Evolutionary conservation across 1,284 basidiomycete genomes (phyloP), one percentile per base, ranked within the genome.

Genomic region (Phellinidium pouzarii): DNA sequence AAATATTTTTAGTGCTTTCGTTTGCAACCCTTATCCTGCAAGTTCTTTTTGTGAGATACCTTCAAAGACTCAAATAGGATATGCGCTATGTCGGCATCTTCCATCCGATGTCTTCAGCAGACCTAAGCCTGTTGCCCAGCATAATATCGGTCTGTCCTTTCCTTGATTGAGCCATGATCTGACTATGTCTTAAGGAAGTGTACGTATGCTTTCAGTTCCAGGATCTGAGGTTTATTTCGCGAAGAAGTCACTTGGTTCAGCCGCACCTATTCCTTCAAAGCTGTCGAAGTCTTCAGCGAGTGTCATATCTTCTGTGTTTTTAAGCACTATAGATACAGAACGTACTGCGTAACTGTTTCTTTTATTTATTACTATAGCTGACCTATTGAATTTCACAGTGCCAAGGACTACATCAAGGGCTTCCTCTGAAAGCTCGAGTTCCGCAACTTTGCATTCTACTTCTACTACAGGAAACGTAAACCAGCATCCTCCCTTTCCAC

Each of bases 71-170:
- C 65, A 59, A 46, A 84, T 79, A 0, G 74, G 74, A 57, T 72
- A 73, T 26, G 64, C 69, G 0, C 65, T 86, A 43, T 87, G 83
- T 58, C 74, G 79, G 2, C 79, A 75, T 17, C 70, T 87, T 20
- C 83, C 80, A 0, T 54, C 59, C 5, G 48, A 48, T 14, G 0
- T 49, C 22, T 40, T 66, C 55, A 29, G 58, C 12, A 53, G 41
- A n/a, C 59, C 54, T 3, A 52, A 57, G 11, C 46, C 44, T 11
- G 6, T 3, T 12, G 46, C 37, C n/a, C 40, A 31, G 29, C 52
- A 26, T 11, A 34, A 14, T 11, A 9, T n/a, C 25, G 40, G 22
- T 48, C 27, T 23, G 26, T 22, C 12, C 11, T 26, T 12, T 20
- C 27, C 27, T 2, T 48, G 2, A 31, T 9, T 29, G 23, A 26